Evolutionary conservation across 192 early-diverging fungal genomes (phyloP).

Genomic region (Podila verticillata): DNA sequence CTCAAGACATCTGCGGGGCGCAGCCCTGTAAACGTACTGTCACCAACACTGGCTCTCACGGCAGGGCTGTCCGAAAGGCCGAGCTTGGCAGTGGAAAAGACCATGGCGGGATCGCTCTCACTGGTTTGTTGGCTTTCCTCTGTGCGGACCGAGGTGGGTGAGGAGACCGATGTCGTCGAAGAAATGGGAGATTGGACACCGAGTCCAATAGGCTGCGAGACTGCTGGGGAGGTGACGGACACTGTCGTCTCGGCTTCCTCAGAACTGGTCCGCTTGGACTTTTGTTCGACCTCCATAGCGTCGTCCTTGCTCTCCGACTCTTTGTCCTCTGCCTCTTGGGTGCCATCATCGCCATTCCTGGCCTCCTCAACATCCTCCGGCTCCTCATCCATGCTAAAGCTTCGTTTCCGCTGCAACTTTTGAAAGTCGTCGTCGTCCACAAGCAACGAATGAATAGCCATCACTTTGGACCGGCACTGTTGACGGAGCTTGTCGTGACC

Average conservation of each 20-base stretch:
- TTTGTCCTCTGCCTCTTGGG: not conserved
- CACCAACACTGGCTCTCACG: not conserved
- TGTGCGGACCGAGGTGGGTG: too few species aligned
- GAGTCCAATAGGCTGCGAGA: too few species aligned
- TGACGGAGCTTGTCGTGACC: slow-evolving; percentile 33
- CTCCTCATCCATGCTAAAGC: slow-evolving; percentile 11
- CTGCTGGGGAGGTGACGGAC: too few species aligned
- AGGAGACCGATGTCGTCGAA: too few species aligned
- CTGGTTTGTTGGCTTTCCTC: too few species aligned
- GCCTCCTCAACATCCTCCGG: slow-evolving; percentile 1
- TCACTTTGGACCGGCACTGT: slow-evolving; percentile 43
- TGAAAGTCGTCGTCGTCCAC: slow-evolving; percentile 36
- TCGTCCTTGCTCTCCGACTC: not conserved
- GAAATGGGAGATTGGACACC: too few species aligned
- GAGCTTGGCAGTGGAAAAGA: too few species aligned
- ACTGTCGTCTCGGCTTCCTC: too few species aligned
- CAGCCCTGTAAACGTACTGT: not conserved
- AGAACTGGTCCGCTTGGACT: too few species aligned
- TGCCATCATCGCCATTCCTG: not conserved
- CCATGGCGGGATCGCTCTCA: too few species aligned
- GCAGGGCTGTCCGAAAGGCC: slow-evolving; percentile 1
- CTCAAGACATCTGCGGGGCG: not conserved
- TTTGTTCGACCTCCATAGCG: not conserved
- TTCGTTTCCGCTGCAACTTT: slow-evolving; percentile 18
- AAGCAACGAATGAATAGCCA: slow-evolving; percentile 48